Evolutionary conservation across 345 rosid species (phyloP), one percentile per base, ranked within the genome.

Genomic region (Corchorus capsularis): DNA sequence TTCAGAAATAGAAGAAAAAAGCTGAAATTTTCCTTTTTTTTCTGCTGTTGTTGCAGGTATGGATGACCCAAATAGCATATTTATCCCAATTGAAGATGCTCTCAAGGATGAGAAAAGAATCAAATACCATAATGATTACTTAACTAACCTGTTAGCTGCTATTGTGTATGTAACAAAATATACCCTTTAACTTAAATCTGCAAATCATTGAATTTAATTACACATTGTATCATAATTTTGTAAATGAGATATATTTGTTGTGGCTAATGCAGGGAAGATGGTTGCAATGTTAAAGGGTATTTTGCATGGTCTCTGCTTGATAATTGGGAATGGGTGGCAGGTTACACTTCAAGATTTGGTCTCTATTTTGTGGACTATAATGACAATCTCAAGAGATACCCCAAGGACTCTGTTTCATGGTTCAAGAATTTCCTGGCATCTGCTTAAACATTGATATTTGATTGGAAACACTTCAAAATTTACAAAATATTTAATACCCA

Each of bases 271-370:
- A 91, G 93, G 81, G 98, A 93, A 65, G 99, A 95, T 78, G 96
- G 98, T 6, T 95, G 98, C 85, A 93, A 95, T 75, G 98, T 95
- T 73, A 91, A 88, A 82, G 98, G 96, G 46, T 93, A 95, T 78
- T 93, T 95, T 64, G 99, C 72, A 12, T 95, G 99, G 99, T 95
- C 99, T 22, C 65, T 93, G 27, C 61, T 92, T 82, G 99, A 95
- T 79, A 95, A 95, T 34, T 95, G 99, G 98, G 99, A 95, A 79
- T 95, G 99, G 98, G 82, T 85, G 56, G 91, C 90, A 2, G 99
- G 99, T 6, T 93, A 86, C 83, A 84, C 86, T 75, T 92, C 99
- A 50, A 90, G 99, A 74, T 92, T 93, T 78, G 99, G 99, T 68
- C 93, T 93, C 35, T 90, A 92, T 78, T 95, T 82, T 69, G 94